phyloP scores from a whole-genome alignment of 805 yeast genomes.

The Lachancea fermentati region DNA sequence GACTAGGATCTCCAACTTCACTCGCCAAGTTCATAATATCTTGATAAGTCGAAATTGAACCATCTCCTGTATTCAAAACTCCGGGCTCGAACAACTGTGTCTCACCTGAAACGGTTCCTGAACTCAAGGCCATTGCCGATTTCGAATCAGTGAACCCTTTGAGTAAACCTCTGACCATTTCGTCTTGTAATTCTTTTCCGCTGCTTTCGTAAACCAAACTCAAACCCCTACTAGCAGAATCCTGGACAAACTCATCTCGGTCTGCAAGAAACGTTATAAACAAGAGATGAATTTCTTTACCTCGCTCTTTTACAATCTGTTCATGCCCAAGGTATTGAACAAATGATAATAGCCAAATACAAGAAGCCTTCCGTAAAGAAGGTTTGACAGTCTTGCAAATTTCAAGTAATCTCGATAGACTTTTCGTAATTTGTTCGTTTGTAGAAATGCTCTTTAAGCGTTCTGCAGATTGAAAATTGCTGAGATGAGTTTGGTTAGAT shows the following conservation, averaged over 20 bases:
- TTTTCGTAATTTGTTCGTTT: constrained; percentile 20
- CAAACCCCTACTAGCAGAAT: constrained; percentile 85
- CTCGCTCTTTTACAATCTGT: constrained; percentile 34
- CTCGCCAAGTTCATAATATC: constrained; percentile 85
- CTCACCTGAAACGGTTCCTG: constrained; percentile 71
- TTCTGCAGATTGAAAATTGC: constrained; percentile 23
- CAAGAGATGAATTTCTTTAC: constrained; percentile 61
- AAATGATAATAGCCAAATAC: constrained; percentile 80
- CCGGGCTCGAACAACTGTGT: constrained; percentile 86
- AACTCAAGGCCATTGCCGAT: constrained; percentile 35
- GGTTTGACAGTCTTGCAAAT: constrained; percentile 67
- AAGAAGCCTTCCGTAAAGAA: constrained; percentile 62
- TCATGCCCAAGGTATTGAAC: constrained; percentile 65
- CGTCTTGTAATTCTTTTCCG: constrained; percentile 57
- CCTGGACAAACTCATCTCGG: constrained; percentile 84
- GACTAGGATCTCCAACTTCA: constrained; percentile 92
- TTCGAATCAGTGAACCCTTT: constrained; percentile 72
- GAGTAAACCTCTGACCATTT: constrained; percentile 65
- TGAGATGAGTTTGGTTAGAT: constrained; percentile 49
- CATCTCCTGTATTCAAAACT: constrained; percentile 69
- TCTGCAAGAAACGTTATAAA: constrained; percentile 78
- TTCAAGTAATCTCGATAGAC: constrained; percentile 46
- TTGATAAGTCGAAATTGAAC: constrained; percentile 84
- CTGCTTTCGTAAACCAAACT: constrained; percentile 78
- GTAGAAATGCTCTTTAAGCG: constrained; percentile 7